Evolutionary conservation across 1,284 basidiomycete species (phyloP), one percentile per base, ranked within the genome.

Genomic region (Pseudozyma thailandica): DNA sequence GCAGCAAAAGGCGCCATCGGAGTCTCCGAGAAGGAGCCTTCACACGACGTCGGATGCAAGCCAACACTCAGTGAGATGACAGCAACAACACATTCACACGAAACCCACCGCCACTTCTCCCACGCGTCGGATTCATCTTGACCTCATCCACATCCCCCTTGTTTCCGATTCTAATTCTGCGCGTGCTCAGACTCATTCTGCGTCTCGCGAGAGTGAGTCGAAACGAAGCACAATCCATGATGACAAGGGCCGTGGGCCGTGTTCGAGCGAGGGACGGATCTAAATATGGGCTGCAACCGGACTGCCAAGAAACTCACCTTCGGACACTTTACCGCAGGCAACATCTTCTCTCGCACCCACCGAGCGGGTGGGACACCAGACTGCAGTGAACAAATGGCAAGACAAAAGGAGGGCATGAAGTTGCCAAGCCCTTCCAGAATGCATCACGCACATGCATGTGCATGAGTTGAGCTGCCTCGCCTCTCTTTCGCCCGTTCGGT

Each of bases 361-460:
- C n/a, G n/a, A n/a, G 21, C 20, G n/a, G 37, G 20, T n/a, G 9
- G 50, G 30, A 38, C 27, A 41, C 25, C 25, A 28, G 13, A 9
- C 39, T 16, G 31, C 31, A 33, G n/a, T 33, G 31, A 33, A 33
- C 10, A 15, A 41, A 6, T n/a, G 53, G 49, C 60, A 57, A 52
- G 53, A 52, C 30, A 23, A 37, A 38, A 16, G 58, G 37, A 46
- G 33, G 46, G 50, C 61, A 65, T 58, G 41, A 64, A 45, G 15
- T 38, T 43, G 62, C 62, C 62, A 65, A 65, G 62, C 39, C 61
- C 20, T 54, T 47, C n/a, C 27, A 43, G n/a, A 50, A 60, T 41
- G 51, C 42, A 42, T 15, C 7, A 21, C 25, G 21, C 51, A 54
- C 46, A 45, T 50, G 41, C 35, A 42, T 20, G 25, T 54, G 62